Evolutionary conservation across 2,329 filamentous ascomycete genomes (phyloP).

Genomic region (Xylariaceae sp.): DNA sequence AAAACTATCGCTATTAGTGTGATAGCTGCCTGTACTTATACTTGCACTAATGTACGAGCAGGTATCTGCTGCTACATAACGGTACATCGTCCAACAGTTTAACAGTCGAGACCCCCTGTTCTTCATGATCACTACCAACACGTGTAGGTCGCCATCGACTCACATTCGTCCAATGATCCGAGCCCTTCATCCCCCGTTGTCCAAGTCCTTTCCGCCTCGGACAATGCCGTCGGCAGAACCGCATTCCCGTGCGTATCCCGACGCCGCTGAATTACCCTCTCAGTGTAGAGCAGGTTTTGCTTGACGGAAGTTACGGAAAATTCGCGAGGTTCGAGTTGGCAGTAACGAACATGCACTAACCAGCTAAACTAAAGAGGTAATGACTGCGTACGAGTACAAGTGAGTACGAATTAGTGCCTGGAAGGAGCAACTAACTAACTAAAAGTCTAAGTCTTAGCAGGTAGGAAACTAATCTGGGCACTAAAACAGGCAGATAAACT

Average conservation of each 20-base stretch:
- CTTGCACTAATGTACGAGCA: background rate
- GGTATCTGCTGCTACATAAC: background rate
- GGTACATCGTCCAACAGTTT: background rate
- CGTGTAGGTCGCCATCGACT: background rate
- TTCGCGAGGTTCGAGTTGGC: too few relatives aligned
- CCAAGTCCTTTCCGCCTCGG: background rate
- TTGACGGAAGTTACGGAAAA: too few relatives aligned
- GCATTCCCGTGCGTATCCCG: background rate
- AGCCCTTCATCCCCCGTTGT: background rate
- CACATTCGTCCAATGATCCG: background rate
- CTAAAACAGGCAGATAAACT: too few relatives aligned
- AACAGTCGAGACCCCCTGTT: background rate
- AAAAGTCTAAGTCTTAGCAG: too few relatives aligned
- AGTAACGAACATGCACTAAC: too few relatives aligned
- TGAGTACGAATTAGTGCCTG: too few relatives aligned
- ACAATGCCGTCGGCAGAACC: background rate
- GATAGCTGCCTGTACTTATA: too few relatives aligned
- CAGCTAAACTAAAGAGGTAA: too few relatives aligned
- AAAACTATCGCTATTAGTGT: too few relatives aligned
- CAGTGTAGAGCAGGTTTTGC: background rate
- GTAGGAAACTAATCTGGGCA: too few relatives aligned
- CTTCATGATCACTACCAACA: background rate
- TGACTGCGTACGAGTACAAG: too few relatives aligned
- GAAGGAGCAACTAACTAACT: too few relatives aligned
- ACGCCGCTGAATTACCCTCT: background rate